A percentile compares a stretch with the other conserved stretches of the same genome.
phyloP scores from a whole-genome alignment of 176 grass and related monocot species.

The Carex littledalei region DNA sequence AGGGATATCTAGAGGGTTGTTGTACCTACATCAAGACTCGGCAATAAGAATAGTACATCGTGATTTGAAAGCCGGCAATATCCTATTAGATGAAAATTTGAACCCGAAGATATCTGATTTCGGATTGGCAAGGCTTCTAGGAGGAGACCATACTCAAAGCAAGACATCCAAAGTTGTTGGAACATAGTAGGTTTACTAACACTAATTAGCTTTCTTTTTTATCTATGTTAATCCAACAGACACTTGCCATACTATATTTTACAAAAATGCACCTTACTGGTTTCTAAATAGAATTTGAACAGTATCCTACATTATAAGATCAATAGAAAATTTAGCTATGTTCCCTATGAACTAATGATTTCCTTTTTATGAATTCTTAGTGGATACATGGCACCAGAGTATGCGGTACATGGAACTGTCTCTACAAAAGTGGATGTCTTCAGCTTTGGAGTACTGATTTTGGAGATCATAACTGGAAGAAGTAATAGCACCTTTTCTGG shows the following conservation, averaged over 20 bases:
- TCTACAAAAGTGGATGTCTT: conserved; percentile 41
- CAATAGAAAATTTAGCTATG: not conserved
- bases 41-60: conserved; percentile 36
- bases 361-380: conserved; percentile 2
- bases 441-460: conserved; percentile 38
- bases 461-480: conserved; percentile 35
- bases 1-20: conserved; percentile 45
- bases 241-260: not conserved
- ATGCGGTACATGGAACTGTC: conserved; percentile 16
- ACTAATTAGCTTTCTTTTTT: not conserved
- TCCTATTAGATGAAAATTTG: conserved; percentile 43
- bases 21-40: conserved; percentile 54
- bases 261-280: not conserved
- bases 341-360: not conserved
- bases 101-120: conserved; percentile 55
- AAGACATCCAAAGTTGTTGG: conserved; percentile 35
- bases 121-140: conserved; percentile 32
- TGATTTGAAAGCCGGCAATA: conserved; percentile 43
- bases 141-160: conserved; percentile 28
- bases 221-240: not conserved
- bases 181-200: conserved; percentile 30
- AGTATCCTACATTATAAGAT: not conserved
- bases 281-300: too few species aligned
- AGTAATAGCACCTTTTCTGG: conserved; percentile 1
- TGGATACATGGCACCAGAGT: conserved; percentile 42